Conservation (phyloP, 2,329 filamentous ascomycete genomes). For the Xylogone sp. region DNA sequence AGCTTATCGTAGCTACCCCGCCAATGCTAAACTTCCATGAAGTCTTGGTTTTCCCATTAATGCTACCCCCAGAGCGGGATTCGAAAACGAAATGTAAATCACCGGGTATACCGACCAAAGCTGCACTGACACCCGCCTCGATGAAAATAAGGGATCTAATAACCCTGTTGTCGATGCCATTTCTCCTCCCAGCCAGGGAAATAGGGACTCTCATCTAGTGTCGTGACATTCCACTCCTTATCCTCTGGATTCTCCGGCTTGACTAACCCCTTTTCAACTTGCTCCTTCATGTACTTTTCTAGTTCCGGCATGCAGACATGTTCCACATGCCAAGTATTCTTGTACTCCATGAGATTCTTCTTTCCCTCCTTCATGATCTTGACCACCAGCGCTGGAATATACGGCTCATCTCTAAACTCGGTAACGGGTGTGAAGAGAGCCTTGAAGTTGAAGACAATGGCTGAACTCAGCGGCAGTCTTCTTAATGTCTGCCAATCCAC, state of each 20-base stretch:
- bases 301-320: conserved; percentile 66
- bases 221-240: conserved; percentile 50
- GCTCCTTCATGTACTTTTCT: conserved; percentile 60
- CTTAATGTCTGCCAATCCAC: conserved; percentile 89
- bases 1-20: too few species aligned
- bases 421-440: conserved; percentile 73
- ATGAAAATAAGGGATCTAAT: too few species aligned
- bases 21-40: too few species aligned
- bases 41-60: too few species aligned
- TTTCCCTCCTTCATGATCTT: conserved; percentile 72
- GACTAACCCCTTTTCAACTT: conserved; percentile 59
- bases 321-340: conserved; percentile 76
- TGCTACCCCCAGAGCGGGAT: too few species aligned
- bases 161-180: conserved; percentile 64
- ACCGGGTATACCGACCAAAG: too few species aligned
- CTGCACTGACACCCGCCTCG: too few species aligned
- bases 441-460: conserved; percentile 85
- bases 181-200: conserved; percentile 74
- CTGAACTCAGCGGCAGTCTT: conserved; percentile 70
- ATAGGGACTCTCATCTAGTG: conserved; percentile 71
- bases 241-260: conserved; percentile 28
- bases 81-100: too few species aligned
- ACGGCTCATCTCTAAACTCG: conserved; percentile 68
- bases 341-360: conserved; percentile 70
- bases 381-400: conserved; percentile 63